Evolutionary conservation across 2,329 filamentous ascomycete genomes (phyloP).

Genomic region (Drechslera avenae): DNA sequence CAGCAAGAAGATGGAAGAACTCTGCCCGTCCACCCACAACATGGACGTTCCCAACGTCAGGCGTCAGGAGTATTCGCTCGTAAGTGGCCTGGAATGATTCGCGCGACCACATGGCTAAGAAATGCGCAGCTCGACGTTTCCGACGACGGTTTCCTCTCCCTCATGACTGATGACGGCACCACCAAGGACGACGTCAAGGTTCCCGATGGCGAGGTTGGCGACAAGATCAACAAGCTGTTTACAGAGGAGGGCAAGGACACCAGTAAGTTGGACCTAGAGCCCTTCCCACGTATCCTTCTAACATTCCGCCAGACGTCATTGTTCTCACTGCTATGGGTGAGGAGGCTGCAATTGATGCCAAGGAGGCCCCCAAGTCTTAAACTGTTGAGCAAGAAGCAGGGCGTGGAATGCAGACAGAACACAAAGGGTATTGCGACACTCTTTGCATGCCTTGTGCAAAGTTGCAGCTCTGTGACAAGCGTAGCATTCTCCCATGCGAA

Average conservation of each 20-base stretch:
- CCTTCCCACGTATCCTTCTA: slow-evolving; percentile 14
- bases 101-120: slow-evolving; percentile 24
- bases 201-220: slow-evolving; percentile 85
- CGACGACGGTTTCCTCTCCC: slow-evolving; percentile 92
- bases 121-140: slow-evolving; percentile 79
- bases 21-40: slow-evolving; percentile 95
- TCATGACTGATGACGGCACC: slow-evolving; percentile 84
- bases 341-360: slow-evolving; percentile 88
- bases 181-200: slow-evolving; percentile 95
- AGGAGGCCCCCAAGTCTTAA: slow-evolving; percentile 74
- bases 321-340: slow-evolving; percentile 97
- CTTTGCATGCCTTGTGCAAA: slow-evolving; percentile 31
- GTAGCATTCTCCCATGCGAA: slow-evolving; percentile 39
- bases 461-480: slow-evolving; percentile 34
- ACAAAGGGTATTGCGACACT: slow-evolving; percentile 30
- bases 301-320: slow-evolving; percentile 72
- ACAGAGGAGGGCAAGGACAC: slow-evolving; percentile 84
- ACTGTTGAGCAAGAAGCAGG: slow-evolving; percentile 34
- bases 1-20: slow-evolving; percentile 98
- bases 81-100: slow-evolving; percentile 60
- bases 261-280: slow-evolving; percentile 68
- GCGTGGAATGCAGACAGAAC: slow-evolving; percentile 35
- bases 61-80: slow-evolving; percentile 91
- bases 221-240: slow-evolving; percentile 84
- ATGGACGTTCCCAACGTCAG: slow-evolving; percentile 96